Conservation (phyloP, 140 eudicot genomes). For the Oenanthe javanica region DNA sequence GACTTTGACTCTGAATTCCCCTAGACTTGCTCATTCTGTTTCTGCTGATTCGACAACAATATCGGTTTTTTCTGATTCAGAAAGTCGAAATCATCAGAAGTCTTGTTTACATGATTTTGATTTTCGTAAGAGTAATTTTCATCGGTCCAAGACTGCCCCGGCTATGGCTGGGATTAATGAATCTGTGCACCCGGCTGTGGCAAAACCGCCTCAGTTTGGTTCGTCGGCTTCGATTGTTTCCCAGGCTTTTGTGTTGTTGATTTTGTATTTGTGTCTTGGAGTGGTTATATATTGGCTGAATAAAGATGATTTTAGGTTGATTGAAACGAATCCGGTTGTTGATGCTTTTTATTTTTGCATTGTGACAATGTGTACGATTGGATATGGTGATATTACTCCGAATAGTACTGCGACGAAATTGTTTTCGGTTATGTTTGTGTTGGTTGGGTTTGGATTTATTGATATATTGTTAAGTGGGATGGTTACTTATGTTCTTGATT, state of each 20-base stretch:
- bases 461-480: conserved; percentile 88
- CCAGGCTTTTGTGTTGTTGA: conserved; percentile 58
- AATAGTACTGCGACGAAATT: conserved; percentile 48
- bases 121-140: conserved; percentile 42
- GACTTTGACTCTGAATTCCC: conserved; percentile 21
- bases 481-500: conserved; percentile 86
- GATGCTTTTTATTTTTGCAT: conserved; percentile 92
- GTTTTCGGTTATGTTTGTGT: conserved; percentile 74
- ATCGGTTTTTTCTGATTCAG: conserved; percentile 1
- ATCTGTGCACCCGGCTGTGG: conserved; percentile 15
- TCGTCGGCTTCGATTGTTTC: conserved; percentile 37
- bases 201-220: conserved; percentile 36
- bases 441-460: conserved; percentile 83
- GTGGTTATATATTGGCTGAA: conserved; percentile 57
- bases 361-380: conserved; percentile 96
- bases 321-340: conserved; percentile 74
- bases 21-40: background rate
- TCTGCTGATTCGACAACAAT: background rate
- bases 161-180: conserved; percentile 84
- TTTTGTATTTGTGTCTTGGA: conserved; percentile 62
- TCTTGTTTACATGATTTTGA: background rate
- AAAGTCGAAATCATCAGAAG: background rate
- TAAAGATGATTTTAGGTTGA: conserved; percentile 45
- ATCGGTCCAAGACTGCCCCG: conserved; percentile 88
- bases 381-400: conserved; percentile 94